Base-by-base conservation (phyloP, 2,329 filamentous ascomycete genomes). In the Immersiporthe knoxdaviesiana region DNA sequence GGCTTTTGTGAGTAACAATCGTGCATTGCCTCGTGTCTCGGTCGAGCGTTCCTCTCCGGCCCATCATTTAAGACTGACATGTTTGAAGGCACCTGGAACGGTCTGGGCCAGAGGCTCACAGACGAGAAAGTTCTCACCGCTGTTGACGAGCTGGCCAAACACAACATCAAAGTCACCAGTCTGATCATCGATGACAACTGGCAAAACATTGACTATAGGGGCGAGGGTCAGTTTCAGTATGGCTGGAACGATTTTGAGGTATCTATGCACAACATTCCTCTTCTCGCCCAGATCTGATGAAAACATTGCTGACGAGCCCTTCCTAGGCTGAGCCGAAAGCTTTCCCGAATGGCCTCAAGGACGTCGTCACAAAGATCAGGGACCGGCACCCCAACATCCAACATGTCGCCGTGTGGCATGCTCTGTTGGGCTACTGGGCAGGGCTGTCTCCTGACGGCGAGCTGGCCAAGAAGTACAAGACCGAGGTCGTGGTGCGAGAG, bases 131-230 rank as follows among this genome's bases (percentile, higher is more conserved):
- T 99, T 18, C 83, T 94, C 16, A 79, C 88, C 54, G 93, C 94
- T 1, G 82, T 98, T 0, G 88, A 93, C 69, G 84, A 86, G 1
- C 82, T 99, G 14, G 86, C 90, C 5, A 83, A 88, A 39, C 86
- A 92, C 68, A 87, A 90, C 0, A 92, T 99, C 75, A 89, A 91
- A 56, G 85, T 98, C 60, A 90, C 89, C 0, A 97, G 90, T 75
- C 84, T 99, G 2, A 97, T 98, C 71, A 97, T 99, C 72, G 96
- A 99, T 74, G 96, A 99, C 77, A 97, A 97, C 74, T 99, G 96
- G 96, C 94, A 97, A 79, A 88, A 91, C 11, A 85, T 97, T 61
- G 88, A 87, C 72, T 80, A 84, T 39, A 74, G 76, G 32, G 84
- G 84, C 0, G 76, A 83, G 5, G 82, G 83, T 24, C 85, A 88